These are phyloP conservation scores for Macroventuria anomochaeta DNA, from an alignment of 2,329 filamentous ascomycete species.

Conservation along the genomic window DNA sequence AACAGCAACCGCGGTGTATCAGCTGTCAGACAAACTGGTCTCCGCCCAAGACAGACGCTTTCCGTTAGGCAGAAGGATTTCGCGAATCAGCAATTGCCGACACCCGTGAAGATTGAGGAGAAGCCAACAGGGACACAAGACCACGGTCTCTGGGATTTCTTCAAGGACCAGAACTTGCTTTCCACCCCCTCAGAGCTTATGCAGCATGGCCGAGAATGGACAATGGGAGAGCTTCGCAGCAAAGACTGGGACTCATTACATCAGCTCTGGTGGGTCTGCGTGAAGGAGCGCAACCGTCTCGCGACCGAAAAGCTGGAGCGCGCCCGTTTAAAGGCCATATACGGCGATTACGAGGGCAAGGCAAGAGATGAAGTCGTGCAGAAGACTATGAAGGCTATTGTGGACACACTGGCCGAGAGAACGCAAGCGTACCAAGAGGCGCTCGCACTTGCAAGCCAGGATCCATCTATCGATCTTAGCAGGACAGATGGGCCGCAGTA, in stretches of 20 bases:
- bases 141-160: slow-evolving; percentile 94
- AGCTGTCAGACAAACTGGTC: slow-evolving; percentile 76
- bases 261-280: slow-evolving; percentile 90
- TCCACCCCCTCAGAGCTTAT: slow-evolving; percentile 73
- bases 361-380: slow-evolving; percentile 71
- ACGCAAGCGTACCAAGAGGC: slow-evolving; percentile 89
- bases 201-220: slow-evolving; percentile 80
- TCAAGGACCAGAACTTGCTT: slow-evolving; percentile 72
- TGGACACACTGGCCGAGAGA: slow-evolving; percentile 83
- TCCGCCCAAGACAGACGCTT: slow-evolving; percentile 69
- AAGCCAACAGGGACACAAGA: slow-evolving; percentile 69
- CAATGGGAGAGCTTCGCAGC: slow-evolving; percentile 79
- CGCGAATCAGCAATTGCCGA: slow-evolving; percentile 62
- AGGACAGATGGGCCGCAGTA: slow-evolving; percentile 36
- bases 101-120: slow-evolving; percentile 69
- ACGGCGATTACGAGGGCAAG: slow-evolving; percentile 72
- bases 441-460: slow-evolving; percentile 63
- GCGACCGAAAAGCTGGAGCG: slow-evolving; percentile 78
- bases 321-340: slow-evolving; percentile 70
- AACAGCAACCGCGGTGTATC: slow-evolving; percentile 84
- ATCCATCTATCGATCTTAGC: slow-evolving; percentile 50
- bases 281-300: slow-evolving; percentile 88
- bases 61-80: slow-evolving; percentile 71
- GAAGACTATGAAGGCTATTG: slow-evolving; percentile 80
- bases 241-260: slow-evolving; percentile 97